Base-by-base conservation (phyloP, 106 monocot species). In the Dactylorhiza incarnata region DNA sequence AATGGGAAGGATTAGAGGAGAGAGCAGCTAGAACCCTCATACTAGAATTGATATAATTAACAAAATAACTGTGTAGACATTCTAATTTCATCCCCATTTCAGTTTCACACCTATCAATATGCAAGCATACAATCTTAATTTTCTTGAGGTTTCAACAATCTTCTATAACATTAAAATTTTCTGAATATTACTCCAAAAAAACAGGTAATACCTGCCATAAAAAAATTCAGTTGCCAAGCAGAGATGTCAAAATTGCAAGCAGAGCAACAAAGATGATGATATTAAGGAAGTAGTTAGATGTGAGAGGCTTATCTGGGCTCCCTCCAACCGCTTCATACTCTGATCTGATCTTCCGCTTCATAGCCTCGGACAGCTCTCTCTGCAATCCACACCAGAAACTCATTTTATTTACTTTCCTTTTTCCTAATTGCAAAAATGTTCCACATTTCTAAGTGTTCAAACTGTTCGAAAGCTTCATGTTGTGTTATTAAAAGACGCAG, bases 261-360 rank as follows among this genome's bases (percentile, higher is more conserved):
- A 49, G 83, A 52, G 91, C 89, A 78, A 97, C 53, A 11, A 86
- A 56, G 68, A 91, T 83, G 26, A 91, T 94, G 72, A 97, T 97
- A 81, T 94, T 94, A 6, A 97, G 80, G 56, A 94, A 97, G 79
- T 91, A 97, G 77, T 97, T 97, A 51, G 93, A 94, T 75, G 83
- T 76, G 15, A 94, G 84, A 78, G 94, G 93, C 81, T 86, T 97
- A 77, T 94, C 84, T 78, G 97, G 93, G 67, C 89, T 89, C 75
- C 96, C 96, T 24, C 96, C 91, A 62, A 93, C 4, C 5, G 82
- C 93, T 82, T 93, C 87, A 76, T 97, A 93, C 65, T 93, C 93
- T 48, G 88, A 87, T 56, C 91, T 82, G 3, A 93, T 91, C 84
- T 89, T 97, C 84, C 84, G 76, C 81, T 89, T 97, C 96, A 97